phyloP scores from a whole-genome alignment of 306 rosid species.

The Quercus rubra region DNA sequence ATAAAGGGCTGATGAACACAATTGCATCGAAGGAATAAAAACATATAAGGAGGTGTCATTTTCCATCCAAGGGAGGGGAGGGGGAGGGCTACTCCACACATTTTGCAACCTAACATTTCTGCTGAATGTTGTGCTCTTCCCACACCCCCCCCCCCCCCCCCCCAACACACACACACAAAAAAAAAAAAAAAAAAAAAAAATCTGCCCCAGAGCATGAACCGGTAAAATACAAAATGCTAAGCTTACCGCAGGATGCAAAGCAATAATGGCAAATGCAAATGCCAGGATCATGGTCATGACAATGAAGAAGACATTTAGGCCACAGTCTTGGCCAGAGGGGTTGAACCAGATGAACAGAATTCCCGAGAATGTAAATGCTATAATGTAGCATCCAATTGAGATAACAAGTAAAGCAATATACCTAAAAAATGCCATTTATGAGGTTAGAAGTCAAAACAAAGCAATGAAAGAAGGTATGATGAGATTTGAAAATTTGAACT shows the following conservation, averaged over 20 bases:
- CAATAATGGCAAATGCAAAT: constrained; percentile 61
- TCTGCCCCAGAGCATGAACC: too few relatives aligned
- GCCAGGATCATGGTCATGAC: constrained; percentile 89
- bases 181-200: too few relatives aligned
- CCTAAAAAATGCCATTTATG: constrained; percentile 48
- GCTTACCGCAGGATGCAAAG: constrained; percentile 79
- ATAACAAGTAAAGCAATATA: constrained; percentile 82
- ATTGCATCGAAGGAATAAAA: background rate
- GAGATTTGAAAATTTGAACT: constrained; percentile 15
- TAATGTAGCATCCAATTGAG: constrained; percentile 81
- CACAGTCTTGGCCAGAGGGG: constrained; percentile 88
- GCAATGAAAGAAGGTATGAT: background rate
- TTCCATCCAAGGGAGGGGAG: too few relatives aligned
- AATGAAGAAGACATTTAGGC: constrained; percentile 90
- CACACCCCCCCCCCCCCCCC: too few relatives aligned
- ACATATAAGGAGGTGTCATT: background rate
- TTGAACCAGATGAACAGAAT: constrained; percentile 91
- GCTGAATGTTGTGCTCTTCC: background rate
- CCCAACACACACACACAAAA: too few relatives aligned
- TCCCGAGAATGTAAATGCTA: constrained; percentile 65
- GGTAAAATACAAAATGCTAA: background rate
- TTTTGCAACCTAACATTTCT: background rate
- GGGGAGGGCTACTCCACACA: background rate
- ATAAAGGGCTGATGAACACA: background rate
- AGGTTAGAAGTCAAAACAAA: constrained; percentile 23